Evolutionary conservation across 2,329 filamentous ascomycete species (phyloP), one percentile per base, ranked within the genome.

Genomic region (Phyllosticta ampelicida): DNA sequence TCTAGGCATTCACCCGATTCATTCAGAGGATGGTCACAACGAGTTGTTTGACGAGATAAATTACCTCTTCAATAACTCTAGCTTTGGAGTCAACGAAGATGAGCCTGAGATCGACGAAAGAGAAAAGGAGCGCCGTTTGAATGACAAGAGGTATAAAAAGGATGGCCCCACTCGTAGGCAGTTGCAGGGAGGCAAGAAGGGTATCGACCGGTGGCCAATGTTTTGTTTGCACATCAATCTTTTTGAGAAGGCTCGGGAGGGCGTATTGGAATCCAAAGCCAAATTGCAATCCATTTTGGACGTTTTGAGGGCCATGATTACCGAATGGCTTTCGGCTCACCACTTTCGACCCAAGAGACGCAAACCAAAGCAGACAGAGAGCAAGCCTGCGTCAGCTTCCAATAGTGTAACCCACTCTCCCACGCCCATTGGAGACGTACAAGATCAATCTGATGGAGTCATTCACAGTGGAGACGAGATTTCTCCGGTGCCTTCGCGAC

Each of bases 141-240:
- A 68, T 54, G 74, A 78, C 62, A 68, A 67, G 56, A 69, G 71
- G 20, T 75, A 71, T 60, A 81, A 78, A 60, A 70, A 65, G 6
- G 75, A 78, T 26, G 74, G 74, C 1, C 80, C 76, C 58, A 80
- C 77, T 1, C 73, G 69, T 29, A 78, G 73, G 62, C 80, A 84
- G 60, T 63, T 80, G 44, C 83, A 77, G 65, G 71, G 70, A 8
- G 64, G 73, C 11, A 78, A 77, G 50, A 92, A 89, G 67, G 79
- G 84, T 0, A 75, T 91, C 9, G 90, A 96, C 65, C 81, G 83
- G 54, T 94, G 89, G 84, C 90, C 92, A 0, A 92, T 92, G 85
- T 97, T 96, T 65, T 87, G 85, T 64, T 73, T 97, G n/a, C 82
- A 82, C 26, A 65, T 79, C 9, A 66, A 63, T 19, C 60, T 65